phyloP scores from a whole-genome alignment of 1,139 yeast genomes.

The Candida mesenterica region DNA sequence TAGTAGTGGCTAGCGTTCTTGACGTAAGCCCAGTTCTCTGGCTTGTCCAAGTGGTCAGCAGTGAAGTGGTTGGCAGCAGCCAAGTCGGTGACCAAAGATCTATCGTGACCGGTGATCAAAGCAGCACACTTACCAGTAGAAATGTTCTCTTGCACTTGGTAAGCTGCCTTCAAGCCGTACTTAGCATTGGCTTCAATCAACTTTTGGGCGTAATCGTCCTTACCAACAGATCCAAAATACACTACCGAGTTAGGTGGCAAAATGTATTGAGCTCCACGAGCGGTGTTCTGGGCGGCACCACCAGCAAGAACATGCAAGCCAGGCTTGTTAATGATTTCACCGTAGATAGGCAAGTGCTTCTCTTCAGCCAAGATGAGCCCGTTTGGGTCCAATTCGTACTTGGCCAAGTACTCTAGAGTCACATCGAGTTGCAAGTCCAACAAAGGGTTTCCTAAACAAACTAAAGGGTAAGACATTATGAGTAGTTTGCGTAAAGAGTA shows the following conservation, averaged over 20 bases:
- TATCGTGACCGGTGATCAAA: slow-evolving; percentile 78
- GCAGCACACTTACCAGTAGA: slow-evolving; percentile 99
- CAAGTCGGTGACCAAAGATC: slow-evolving; percentile 93
- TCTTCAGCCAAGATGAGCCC: slow-evolving; percentile 94
- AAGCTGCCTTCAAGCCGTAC: slow-evolving; percentile 86
- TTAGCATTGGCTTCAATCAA: slow-evolving; percentile 77
- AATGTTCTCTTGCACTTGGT: slow-evolving; percentile 70
- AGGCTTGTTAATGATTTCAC: slow-evolving; percentile 63
- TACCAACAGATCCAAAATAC: slow-evolving; percentile 95
- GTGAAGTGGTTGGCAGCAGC: slow-evolving; percentile 98
- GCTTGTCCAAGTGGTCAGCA: slow-evolving; percentile 79
- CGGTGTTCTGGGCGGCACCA: slow-evolving; percentile 99
- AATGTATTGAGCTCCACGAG: slow-evolving; percentile 96
- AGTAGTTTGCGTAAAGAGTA: slow-evolving; percentile 1
- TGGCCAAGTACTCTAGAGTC: slow-evolving; percentile 62
- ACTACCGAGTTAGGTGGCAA: slow-evolving; percentile 81
- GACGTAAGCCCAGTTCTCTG: slow-evolving; percentile 88
- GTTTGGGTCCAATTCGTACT: slow-evolving; percentile 83
- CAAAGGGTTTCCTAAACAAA: slow-evolving; percentile 61
- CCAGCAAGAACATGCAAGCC: slow-evolving; percentile 85
- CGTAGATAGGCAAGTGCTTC: slow-evolving; percentile 81
- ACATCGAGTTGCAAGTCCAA: slow-evolving; percentile 88
- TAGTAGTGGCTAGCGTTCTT: slow-evolving; percentile 80
- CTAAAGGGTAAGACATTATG: slow-evolving; percentile 42
- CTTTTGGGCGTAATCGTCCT: slow-evolving; percentile 82